phyloP scores from a whole-genome alignment of 345 rosid genomes.

The Combretum micranthum region DNA sequence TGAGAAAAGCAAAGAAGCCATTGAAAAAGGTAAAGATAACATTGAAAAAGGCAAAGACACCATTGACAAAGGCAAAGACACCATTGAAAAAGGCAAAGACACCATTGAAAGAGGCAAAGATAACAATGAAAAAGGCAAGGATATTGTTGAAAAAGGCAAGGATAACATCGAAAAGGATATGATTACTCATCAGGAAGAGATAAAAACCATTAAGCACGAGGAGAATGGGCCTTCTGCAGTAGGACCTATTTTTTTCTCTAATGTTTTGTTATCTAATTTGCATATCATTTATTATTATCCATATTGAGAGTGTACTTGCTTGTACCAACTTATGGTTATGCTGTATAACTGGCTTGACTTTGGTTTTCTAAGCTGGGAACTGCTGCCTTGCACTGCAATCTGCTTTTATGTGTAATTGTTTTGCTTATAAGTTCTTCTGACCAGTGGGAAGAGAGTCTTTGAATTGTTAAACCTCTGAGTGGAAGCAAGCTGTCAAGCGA shows the following conservation, averaged over 20 bases:
- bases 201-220: conserved; percentile 32
- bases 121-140: background rate
- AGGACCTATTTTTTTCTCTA: conserved; percentile 9
- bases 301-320: too few species aligned
- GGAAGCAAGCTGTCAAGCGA: too few species aligned
- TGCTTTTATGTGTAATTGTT: too few species aligned
- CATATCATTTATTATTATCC: too few species aligned
- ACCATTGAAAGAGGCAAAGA: conserved; percentile 25
- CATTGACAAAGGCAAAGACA: background rate
- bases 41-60: conserved; percentile 22
- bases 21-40: conserved; percentile 13
- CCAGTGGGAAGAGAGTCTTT: too few species aligned
- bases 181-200: conserved; percentile 45
- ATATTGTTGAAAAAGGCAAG: background rate
- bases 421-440: too few species aligned
- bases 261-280: background rate
- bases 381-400: too few species aligned
- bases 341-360: too few species aligned
- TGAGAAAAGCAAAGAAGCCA: conserved; percentile 21
- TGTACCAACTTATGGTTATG: too few species aligned
- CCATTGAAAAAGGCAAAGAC: conserved; percentile 4
- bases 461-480: too few species aligned
- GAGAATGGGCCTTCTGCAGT: conserved; percentile 60
- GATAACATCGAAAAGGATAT: conserved; percentile 26
- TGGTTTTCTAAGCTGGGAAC: too few species aligned